These are phyloP conservation scores for Pisolithus thermaeus DNA, from an alignment of 1,284 basidiomycete species.

Conservation along the genomic window DNA sequence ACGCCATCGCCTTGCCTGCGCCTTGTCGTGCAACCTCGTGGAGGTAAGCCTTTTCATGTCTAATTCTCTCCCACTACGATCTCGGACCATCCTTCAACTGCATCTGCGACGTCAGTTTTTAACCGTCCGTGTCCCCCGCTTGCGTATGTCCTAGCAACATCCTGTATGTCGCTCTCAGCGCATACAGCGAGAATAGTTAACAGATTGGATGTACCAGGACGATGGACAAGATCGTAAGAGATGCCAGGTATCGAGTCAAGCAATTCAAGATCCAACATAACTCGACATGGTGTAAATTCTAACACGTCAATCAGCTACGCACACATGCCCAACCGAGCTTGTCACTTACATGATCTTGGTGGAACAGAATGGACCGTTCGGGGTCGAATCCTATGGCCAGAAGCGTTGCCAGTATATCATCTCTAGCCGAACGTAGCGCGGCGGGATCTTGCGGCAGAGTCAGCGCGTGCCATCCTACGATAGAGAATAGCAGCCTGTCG, in stretches of 20 bases:
- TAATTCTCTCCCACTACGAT: conserved; percentile 61
- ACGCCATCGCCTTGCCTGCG: conserved; percentile 53
- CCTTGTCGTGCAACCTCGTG: conserved; percentile 61
- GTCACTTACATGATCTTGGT: conserved; percentile 77
- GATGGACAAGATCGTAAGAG: conserved; percentile 68
- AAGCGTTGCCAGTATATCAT: conserved; percentile 79
- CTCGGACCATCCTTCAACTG: conserved; percentile 69
- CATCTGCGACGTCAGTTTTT: conserved; percentile 72
- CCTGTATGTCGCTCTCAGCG: conserved; percentile 42
- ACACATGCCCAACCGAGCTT: neutral
- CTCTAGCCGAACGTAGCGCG: conserved; percentile 56
- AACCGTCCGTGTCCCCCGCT: conserved; percentile 60
- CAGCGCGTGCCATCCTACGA: conserved; percentile 90
- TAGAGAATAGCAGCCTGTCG: conserved; percentile 77
- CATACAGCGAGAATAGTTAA: conserved; percentile 74
- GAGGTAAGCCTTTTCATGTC: conserved; percentile 59
- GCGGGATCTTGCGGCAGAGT: conserved; percentile 83
- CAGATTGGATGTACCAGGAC: conserved; percentile 84
- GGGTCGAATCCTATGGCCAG: conserved; percentile 86
- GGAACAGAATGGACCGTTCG: conserved; percentile 60
- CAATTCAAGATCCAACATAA: conserved; percentile 92
- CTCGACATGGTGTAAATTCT: conserved; percentile 85
- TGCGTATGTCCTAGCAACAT: conserved; percentile 47
- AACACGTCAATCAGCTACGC: neutral
- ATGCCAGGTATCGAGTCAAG: conserved; percentile 64